phyloP scores from a whole-genome alignment of 805 yeast genomes.

The Saccharomycopsis synnaedendra region DNA sequence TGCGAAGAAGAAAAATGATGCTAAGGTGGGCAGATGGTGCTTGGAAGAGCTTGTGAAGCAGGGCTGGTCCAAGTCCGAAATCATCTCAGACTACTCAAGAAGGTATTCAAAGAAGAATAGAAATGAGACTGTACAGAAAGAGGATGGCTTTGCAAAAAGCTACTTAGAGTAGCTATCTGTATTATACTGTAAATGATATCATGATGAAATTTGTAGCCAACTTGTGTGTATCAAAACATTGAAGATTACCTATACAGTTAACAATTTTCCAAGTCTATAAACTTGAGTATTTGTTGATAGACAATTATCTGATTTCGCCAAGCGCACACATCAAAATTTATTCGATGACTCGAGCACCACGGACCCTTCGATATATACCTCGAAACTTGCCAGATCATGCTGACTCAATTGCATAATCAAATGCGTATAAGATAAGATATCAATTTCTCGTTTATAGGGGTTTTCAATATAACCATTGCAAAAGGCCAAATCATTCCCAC shows the following conservation, averaged over 20 bases:
- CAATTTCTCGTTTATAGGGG: neutral
- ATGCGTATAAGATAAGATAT: neutral
- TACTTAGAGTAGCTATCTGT: neutral
- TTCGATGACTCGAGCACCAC: too few relatives aligned
- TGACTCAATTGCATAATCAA: neutral
- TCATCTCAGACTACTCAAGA: constrained; percentile 9
- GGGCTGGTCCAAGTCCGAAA: constrained; percentile 11
- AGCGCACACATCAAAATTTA: too few relatives aligned
- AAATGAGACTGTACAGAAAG: neutral
- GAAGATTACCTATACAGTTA: neutral
- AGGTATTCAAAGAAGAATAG: neutral
- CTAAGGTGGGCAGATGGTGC: constrained; percentile 1
- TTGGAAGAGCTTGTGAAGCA: constrained; percentile 3
- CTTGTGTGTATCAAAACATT: neutral
- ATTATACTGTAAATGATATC: neutral
- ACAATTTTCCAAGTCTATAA: neutral
- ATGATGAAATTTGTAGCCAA: neutral
- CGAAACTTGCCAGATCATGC: neutral
- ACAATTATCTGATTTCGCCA: too few relatives aligned
- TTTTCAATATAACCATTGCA: neutral
- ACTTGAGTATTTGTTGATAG: too few relatives aligned
- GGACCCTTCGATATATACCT: neutral
- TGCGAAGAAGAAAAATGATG: constrained; percentile 1
- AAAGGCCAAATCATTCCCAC: neutral
- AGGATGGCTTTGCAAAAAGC: neutral